These are phyloP conservation scores for Xanthoparmelia taractica DNA, from an alignment of 495 filamentous ascomycete species.

Conservation along the genomic window DNA sequence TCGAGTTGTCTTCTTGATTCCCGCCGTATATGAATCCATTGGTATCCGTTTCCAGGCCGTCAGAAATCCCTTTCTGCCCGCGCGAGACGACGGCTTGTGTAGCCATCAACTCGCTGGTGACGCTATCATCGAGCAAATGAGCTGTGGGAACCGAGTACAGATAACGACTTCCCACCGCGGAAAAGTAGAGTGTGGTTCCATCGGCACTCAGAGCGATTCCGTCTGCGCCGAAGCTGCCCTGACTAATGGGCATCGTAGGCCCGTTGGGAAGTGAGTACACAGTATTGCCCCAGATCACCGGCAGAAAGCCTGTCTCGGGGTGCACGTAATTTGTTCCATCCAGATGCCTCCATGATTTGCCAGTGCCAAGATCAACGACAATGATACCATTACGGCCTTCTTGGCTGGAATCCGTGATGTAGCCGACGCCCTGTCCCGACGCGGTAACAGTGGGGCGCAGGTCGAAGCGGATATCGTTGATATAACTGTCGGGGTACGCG, in stretches of 20 bases:
- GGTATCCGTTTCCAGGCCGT: conserved; percentile 35
- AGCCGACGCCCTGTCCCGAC: conserved; percentile 36
- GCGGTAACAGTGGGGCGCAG: conserved; percentile 30
- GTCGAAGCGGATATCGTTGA: conserved; percentile 44
- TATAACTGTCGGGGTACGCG: conserved; percentile 36
- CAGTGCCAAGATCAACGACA: conserved; percentile 39
- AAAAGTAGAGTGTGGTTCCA: conserved; percentile 33
- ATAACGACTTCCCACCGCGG: conserved; percentile 28
- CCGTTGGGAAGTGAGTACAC: conserved; percentile 28
- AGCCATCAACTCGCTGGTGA: conserved; percentile 27
- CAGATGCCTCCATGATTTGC: conserved; percentile 41
- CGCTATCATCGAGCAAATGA: conserved; percentile 24
- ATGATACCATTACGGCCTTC: conserved; percentile 41
- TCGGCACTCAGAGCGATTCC: conserved; percentile 36
- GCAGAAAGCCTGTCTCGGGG: conserved; percentile 33
- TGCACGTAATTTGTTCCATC: conserved; percentile 31
- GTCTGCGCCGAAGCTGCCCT: conserved; percentile 32
- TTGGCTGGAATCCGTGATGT: conserved; percentile 40
- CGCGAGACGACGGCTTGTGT: conserved; percentile 27
- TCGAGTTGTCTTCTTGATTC: conserved; percentile 37
- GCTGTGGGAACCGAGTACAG: conserved; percentile 35
- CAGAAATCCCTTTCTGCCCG: conserved; percentile 32
- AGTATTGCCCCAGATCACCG: conserved; percentile 37
- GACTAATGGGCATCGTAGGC: conserved; percentile 25
- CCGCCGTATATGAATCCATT: conserved; percentile 35